A percentile compares a stretch with the other conserved stretches of the same genome.
These are phyloP conservation scores for Leccinum imitatum DNA, from an alignment of 768 basidiomycete species.

Conservation along the genomic window DNA sequence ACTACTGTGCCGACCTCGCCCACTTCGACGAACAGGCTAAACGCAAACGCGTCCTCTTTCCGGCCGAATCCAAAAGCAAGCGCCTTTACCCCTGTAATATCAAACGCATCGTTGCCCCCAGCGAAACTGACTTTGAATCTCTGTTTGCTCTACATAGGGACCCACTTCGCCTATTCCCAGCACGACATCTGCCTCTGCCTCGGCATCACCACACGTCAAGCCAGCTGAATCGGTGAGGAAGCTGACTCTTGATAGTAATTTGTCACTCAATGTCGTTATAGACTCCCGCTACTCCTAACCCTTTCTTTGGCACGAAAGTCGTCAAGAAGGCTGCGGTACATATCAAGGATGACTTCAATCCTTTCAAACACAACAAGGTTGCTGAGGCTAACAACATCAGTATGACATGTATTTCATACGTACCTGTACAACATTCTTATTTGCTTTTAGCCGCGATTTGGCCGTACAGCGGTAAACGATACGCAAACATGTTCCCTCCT, in stretches of 20 bases:
- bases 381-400: constrained; percentile 70
- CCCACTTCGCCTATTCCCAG: constrained; percentile 47
- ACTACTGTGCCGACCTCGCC: constrained; percentile 50
- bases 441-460: constrained; percentile 61
- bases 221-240: constrained; percentile 48
- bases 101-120: constrained; percentile 9
- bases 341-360: constrained; percentile 96
- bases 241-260: neutral
- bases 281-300: constrained; percentile 61
- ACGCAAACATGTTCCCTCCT: constrained; percentile 72
- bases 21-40: constrained; percentile 62
- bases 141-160: constrained; percentile 36
- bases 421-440: neutral
- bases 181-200: constrained; percentile 42
- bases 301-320: constrained; percentile 84
- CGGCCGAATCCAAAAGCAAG: constrained; percentile 82
- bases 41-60: constrained; percentile 90
- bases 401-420: constrained; percentile 41
- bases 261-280: constrained; percentile 21
- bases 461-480: constrained; percentile 91
- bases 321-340: constrained; percentile 80
- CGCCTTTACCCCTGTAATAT: constrained; percentile 66
- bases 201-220: constrained; percentile 64
- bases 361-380: constrained; percentile 87
- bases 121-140: constrained; percentile 19